Evolutionary conservation across 768 basidiomycete species (phyloP).

Genomic region (Daedalea quercina): DNA sequence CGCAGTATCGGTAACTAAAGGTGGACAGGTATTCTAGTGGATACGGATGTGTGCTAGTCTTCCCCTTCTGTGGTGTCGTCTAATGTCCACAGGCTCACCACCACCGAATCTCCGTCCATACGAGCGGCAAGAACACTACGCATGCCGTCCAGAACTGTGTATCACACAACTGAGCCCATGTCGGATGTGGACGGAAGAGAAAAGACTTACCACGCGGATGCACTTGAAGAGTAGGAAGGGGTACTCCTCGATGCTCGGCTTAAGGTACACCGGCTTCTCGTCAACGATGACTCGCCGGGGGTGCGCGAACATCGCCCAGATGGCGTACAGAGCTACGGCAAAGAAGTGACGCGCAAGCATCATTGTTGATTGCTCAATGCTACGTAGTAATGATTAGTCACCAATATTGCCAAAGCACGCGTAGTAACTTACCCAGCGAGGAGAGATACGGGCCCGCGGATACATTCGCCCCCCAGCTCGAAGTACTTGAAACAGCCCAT

Average conservation of each 20-base stretch:
- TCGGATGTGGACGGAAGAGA: not conserved
- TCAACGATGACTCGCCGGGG: slow-evolving; percentile 31
- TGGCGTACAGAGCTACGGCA: slow-evolving; percentile 89
- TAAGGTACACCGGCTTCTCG: slow-evolving; percentile 33
- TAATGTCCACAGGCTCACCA: slow-evolving; percentile 30
- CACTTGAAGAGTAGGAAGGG: slow-evolving; percentile 58
- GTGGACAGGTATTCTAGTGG: too few species aligned
- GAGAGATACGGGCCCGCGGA: slow-evolving; percentile 84
- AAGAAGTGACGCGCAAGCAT: slow-evolving; percentile 91
- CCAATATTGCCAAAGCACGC: not conserved
- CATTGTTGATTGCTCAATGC: slow-evolving; percentile 73
- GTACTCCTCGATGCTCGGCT: slow-evolving; percentile 54
- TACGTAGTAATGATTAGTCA: slow-evolving; percentile 21
- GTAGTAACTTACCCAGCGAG: slow-evolving; percentile 68
- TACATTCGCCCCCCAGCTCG: slow-evolving; percentile 83
- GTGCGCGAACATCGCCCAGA: slow-evolving; percentile 82
- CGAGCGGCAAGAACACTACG: slow-evolving; percentile 79
- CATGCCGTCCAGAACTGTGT: slow-evolving; percentile 86
- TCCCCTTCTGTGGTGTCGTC: not conserved
- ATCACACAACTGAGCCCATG: not conserved
- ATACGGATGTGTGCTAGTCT: too few species aligned
- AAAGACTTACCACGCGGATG: slow-evolving; percentile 50
- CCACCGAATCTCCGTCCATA: slow-evolving; percentile 85
- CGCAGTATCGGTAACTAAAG: too few species aligned
- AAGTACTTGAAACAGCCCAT: slow-evolving; percentile 98